These are phyloP conservation scores for Geranomyces variabilis DNA, from an alignment of 192 early-diverging fungal genomes.

Conservation along the genomic window DNA sequence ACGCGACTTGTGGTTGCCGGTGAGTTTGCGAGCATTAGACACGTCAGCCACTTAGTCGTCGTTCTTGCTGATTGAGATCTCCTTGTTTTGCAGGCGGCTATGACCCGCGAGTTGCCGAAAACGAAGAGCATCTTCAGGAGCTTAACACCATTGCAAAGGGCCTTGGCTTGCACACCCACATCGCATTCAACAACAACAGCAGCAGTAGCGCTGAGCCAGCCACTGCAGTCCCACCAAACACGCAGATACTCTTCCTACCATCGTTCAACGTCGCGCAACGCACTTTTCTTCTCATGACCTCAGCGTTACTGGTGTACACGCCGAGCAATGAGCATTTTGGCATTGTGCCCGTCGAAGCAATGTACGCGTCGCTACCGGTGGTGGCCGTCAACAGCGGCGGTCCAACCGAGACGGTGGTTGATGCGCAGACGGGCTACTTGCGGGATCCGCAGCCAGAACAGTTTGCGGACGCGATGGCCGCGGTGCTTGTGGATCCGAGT, in stretches of 20 bases:
- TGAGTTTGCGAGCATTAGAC: conserved; percentile 33
- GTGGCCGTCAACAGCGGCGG: conserved; percentile 86
- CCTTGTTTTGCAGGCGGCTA: conserved; percentile 70
- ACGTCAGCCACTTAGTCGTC: too few relatives aligned
- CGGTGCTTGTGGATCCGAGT: conserved; percentile 40
- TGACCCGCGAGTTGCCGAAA: conserved; percentile 82
- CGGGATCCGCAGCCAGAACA: conserved; percentile 57
- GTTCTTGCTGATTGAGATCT: too few relatives aligned
- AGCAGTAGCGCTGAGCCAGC: conserved; percentile 16
- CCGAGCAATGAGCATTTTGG: conserved; percentile 95
- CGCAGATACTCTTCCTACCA: conserved; percentile 81
- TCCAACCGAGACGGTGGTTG: conserved; percentile 77
- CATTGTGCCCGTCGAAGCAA: conserved; percentile 95
- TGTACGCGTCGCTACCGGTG: conserved; percentile 87
- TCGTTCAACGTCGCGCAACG: conserved; percentile 86
- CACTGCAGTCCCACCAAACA: conserved; percentile 6
- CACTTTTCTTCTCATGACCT: conserved; percentile 64
- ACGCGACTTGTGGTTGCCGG: conserved; percentile 78
- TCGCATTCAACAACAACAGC: conserved; percentile 37
- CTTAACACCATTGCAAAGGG: conserved; percentile 61
- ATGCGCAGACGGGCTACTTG: conserved; percentile 78
- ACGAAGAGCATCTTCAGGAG: conserved; percentile 79
- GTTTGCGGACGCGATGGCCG: conserved; percentile 68
- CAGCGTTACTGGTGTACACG: conserved; percentile 81
- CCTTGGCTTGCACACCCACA: conserved; percentile 52